Evolutionary conservation across 495 filamentous ascomycete genomes (phyloP).

Genomic region (Astrocystis sublimbata): DNA sequence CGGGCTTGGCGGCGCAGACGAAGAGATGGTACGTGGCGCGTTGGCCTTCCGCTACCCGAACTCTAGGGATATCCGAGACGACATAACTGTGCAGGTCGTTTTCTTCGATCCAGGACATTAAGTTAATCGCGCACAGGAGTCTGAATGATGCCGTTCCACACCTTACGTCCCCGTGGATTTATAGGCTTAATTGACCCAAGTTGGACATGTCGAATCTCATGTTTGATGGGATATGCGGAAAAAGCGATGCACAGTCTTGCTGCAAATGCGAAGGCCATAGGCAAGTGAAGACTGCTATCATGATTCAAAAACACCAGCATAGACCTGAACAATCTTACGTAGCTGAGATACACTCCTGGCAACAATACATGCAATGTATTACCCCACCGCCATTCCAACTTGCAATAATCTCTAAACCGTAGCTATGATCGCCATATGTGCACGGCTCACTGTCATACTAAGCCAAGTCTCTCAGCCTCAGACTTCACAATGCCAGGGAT

Average conservation of each 20-base stretch:
- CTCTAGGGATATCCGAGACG: constrained; percentile 54
- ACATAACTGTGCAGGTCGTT: constrained; percentile 64
- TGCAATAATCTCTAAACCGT: background rate
- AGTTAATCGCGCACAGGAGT: background rate
- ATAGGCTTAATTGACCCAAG: background rate
- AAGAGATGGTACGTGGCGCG: constrained; percentile 55
- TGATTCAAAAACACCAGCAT: background rate
- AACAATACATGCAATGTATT: no score
- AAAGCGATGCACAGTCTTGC: background rate
- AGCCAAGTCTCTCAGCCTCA: constrained; percentile 33
- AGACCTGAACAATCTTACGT: background rate
- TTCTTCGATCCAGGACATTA: constrained; percentile 49
- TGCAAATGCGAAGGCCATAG: no score
- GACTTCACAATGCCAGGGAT: constrained; percentile 50
- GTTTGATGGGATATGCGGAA: background rate
- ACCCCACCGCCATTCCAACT: no score
- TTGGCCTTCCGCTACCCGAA: constrained; percentile 51
- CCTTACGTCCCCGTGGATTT: background rate
- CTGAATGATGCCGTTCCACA: background rate
- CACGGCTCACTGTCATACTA: background rate
- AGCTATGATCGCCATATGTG: background rate
- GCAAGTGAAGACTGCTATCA: background rate
- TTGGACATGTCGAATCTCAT: background rate
- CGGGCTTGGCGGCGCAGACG: constrained; percentile 59
- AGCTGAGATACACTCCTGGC: no score